Evolutionary conservation across 2,329 filamentous ascomycete species (phyloP), one percentile per base, ranked within the genome.

Genomic region (Aureobasidium melanogenum): DNA sequence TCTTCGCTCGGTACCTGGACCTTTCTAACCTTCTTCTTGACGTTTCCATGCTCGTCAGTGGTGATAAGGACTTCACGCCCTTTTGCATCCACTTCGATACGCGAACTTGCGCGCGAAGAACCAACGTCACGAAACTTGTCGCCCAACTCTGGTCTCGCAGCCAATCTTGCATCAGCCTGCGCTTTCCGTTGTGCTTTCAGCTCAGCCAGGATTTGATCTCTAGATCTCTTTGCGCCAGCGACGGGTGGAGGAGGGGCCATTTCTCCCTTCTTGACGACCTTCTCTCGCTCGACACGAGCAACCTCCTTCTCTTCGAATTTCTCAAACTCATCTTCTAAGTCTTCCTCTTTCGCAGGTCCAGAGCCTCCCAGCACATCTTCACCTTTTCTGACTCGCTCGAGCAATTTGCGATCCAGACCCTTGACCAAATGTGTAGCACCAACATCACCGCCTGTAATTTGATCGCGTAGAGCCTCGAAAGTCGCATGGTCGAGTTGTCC

Each of bases 361-460:
- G 76, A 73, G 34, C 60, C 72, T 60, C 60, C 51, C 77, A 75
- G 62, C 5, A 79, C 77, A 70, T 79, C 75, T 71, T 91, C 88
- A 43, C 88, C 89, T 60, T 80, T 82, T 63, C 82, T 82, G 63
- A 88, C 81, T 66, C 86, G 80, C 72, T 88, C 84, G 30, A 92
- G 77, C 14, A 97, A 77, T 72, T 88, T 88, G 71, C 91, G 88
- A 74, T 99, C 94, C 54, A 99, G 75, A 0, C 94, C 94, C 71
- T 97, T 97, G 51, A 97, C 87, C 66, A 97, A 75, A 79, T 96
- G 91, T 15, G 91, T 96, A 67, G 85, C 90, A 15, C 79, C 79
- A 24, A 92, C 75, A 71, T 96, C 88, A 8, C 92, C 93, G 3
- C 91, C 92, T 0, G 90, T 79, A 60, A 97, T 90, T 67, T 95